Base-by-base conservation (phyloP, 805 yeast genomes). In the Teunomyces gatunensis region DNA sequence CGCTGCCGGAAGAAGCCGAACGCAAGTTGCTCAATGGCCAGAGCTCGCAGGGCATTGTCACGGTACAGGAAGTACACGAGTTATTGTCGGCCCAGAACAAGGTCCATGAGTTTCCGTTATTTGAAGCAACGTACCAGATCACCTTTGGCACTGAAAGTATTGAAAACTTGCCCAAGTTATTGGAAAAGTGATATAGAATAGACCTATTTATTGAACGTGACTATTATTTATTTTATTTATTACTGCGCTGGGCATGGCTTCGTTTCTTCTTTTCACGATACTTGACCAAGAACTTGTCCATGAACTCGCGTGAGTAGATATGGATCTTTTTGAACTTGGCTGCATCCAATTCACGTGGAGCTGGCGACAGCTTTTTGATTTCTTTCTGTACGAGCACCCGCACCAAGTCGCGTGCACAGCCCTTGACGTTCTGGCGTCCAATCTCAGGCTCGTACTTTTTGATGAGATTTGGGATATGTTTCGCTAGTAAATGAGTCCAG, bases 341-440 rank as follows among this genome's bases (percentile, higher is more conserved):
- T n/a, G 73, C 73, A 18, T 78, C 79, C 35, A 88, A 71, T 48
- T 83, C 84, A 11, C 57, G 54, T 1, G 89, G 85, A 1, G 56
- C 34, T 7, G 62, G 57, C 44, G 64, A 64, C 46, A 68, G 75
- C 45, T 78, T 69, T 49, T 75, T 77, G 47, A 77, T 42, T 63
- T 89, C 97, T 62, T 92, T 94, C 4, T 76, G 74, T 0, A 83
- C 80, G 39, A 94, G 69, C 0, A 73, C 67, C 52, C 82, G 78
- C 4, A 85, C 89, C 48, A 92, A 81, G 43, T 90, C 96, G 50
- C 81, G 79, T 2, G 96, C 88, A 65, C 90, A 85, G 33, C 77
- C 77, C 66, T 91, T 92, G 44, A 89, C 59, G 47, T 81, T 75
- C 4, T 87, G 96, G 48, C 81, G 83, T 4, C 89, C 90, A 18